Base-by-base conservation (phyloP, 768 basidiomycete genomes). In the Fomitopsis serialis region DNA sequence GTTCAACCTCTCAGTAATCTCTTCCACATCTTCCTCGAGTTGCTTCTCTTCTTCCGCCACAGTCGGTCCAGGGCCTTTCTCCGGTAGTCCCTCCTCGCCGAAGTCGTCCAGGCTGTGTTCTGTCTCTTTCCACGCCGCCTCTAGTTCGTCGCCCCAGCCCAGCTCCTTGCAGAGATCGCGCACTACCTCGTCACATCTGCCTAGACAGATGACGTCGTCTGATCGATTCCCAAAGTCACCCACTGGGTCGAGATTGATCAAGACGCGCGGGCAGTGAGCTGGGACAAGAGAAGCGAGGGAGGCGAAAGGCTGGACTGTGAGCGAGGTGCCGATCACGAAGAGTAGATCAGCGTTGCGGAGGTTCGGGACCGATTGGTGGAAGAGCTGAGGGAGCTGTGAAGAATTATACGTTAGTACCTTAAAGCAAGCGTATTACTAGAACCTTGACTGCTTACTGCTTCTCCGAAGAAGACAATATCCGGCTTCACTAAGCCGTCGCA, bases 391-490 rank as follows among this genome's bases (percentile, higher is more conserved):
- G 3, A 98, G 80, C 91, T 92, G 58, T 12, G 17, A 22, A 13
- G 25, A 2, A 11, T 4, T n/a, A 27, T 12, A 17, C n/a, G 47
- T 58, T 35, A 56, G 36, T 6, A 34, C 2, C 25, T 12, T 15
- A 9, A 40, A n/a, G 22, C 34, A 32, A 32, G 11, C 1, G 17
- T 25, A 36, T 12, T 12, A 13, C 25, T 45, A 44, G 11, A 36
- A 17, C 11, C 10, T 10, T n/a, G 9, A 29, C 10, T 22, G 71
- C 82, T 23, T 64, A 87, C 84, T 29, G 74, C 66, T 68, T 91
- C 88, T 24, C 92, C 92, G 63, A 93, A 92, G 70, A 94, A 94
- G 17, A 94, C 89, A 35, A 95, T 93, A 61, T 94, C 89, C 12
- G 92, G 92, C 66, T 94, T 92, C 10, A 93, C 84, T 36, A 91